Conservation (phyloP, 164 flowering plant species). For the Echeveria elegans region DNA sequence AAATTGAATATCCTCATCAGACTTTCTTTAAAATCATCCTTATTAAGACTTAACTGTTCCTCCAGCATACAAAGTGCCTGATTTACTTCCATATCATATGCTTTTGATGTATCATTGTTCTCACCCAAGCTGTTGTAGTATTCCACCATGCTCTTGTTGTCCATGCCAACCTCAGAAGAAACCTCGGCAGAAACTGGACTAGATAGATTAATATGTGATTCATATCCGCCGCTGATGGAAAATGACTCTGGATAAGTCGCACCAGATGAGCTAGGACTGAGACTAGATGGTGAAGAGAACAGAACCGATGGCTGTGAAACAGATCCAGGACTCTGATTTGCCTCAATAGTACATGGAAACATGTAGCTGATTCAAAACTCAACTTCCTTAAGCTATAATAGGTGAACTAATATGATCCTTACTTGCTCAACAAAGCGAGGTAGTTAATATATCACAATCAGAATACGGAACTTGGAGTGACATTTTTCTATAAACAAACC, state of each 20-base stretch:
- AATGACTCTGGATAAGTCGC: slow-evolving; percentile 33
- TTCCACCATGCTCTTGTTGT: slow-evolving; percentile 22
- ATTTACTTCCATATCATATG: slow-evolving; percentile 28
- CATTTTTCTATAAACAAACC: too few relatives aligned
- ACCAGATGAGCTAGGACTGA: slow-evolving; percentile 27
- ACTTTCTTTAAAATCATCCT: too few relatives aligned
- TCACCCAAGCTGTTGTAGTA: background rate
- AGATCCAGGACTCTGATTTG: slow-evolving; percentile 34
- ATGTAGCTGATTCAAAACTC: background rate
- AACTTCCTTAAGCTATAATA: background rate
- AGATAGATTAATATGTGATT: slow-evolving; percentile 26
- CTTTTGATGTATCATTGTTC: slow-evolving; percentile 12
- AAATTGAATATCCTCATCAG: too few relatives aligned
- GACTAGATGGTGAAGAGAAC: slow-evolving; percentile 28
- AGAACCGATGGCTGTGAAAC: slow-evolving; percentile 31
- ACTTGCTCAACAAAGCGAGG: background rate
- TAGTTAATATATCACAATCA: too few relatives aligned
- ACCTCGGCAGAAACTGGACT: slow-evolving; percentile 66
- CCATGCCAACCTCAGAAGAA: slow-evolving; percentile 31
- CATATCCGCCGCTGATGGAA: slow-evolving; percentile 24
- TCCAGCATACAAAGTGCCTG: slow-evolving; percentile 57
- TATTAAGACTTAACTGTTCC: slow-evolving; percentile 75
- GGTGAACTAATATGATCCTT: too few relatives aligned
- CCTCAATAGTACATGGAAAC: slow-evolving; percentile 25
- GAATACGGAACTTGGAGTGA: too few relatives aligned